Percentiles rank a stretch among this genome's conserved stretches.
These are phyloP conservation scores for Chlorella variabilis DNA, from an alignment of 163 green algal species.

Conservation along the genomic window DNA sequence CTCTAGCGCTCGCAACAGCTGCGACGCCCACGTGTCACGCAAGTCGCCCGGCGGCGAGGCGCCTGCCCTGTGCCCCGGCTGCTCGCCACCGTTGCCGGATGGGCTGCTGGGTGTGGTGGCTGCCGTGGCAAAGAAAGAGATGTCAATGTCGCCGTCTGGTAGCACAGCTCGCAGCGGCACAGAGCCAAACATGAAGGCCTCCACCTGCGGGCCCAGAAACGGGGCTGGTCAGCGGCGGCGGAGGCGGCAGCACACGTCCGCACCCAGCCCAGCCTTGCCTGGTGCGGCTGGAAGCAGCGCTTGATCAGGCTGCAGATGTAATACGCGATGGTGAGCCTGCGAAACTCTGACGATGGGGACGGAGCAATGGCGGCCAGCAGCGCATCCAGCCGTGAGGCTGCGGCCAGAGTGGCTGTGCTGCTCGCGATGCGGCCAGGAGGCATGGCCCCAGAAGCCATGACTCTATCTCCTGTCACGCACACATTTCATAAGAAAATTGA, in stretches of 20 bases:
- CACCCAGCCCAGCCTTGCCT: slow-evolving; percentile 34
- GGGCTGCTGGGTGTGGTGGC: not conserved
- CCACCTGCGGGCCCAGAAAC: slow-evolving; percentile 52
- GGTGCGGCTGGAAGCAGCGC: slow-evolving; percentile 56
- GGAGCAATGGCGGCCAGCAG: slow-evolving; percentile 66
- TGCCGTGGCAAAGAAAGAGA: slow-evolving; percentile 61
- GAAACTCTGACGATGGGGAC: slow-evolving; percentile 47
- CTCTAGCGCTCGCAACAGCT: slow-evolving; percentile 79
- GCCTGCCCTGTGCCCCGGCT: not conserved
- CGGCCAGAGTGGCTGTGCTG: not conserved
- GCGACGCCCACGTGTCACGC: slow-evolving; percentile 78
- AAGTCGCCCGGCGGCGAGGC: slow-evolving; percentile 27
- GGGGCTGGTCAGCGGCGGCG: not conserved
- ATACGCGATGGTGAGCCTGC: slow-evolving; percentile 57
- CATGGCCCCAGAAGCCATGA: too few relatives aligned
- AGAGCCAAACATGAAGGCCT: slow-evolving; percentile 93
- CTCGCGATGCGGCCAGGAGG: too few relatives aligned
- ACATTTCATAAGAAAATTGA: too few relatives aligned
- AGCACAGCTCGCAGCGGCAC: slow-evolving; percentile 96
- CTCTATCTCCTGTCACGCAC: too few relatives aligned
- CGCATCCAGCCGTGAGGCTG: slow-evolving; percentile 37
- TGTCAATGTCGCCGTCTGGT: slow-evolving; percentile 97
- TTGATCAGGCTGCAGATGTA: slow-evolving; percentile 63
- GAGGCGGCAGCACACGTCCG: not conserved
- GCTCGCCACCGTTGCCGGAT: not conserved